Evolutionary conservation across 176 grass and related monocot species (phyloP), one percentile per base, ranked within the genome.

Genomic region (Eleusine indica): DNA sequence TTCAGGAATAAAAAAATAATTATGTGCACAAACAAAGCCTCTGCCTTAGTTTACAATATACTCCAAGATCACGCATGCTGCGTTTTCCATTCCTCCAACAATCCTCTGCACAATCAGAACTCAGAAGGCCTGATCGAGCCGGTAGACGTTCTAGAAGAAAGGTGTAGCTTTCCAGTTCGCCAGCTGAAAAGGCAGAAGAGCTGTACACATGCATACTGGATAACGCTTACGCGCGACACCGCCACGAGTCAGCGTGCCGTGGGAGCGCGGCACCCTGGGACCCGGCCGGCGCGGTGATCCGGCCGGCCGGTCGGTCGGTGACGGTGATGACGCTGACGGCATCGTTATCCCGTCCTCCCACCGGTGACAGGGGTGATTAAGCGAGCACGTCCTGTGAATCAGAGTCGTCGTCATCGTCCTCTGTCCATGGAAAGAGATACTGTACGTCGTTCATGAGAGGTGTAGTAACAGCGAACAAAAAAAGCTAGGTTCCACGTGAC

Each of bases 181-280:
- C 9, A 14, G 3, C 63, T 21, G 15, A 7, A 70, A 64, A 64
- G 14, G n/a, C 10, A 30, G 61, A 3, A 12, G 60, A 4, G 3
- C 3, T 11, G 58, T 64, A 14, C 61, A 12, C 11, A 30, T 30
- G 11, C 61, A 14, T 64, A 64, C 25, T 21, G 74, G 58, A 83
- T 73, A 68, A 79, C 1, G 54, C 66, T 32, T 7, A 60, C 53
- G 17, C 53, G 17, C 29, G 22, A 25, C 56, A 58, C 56, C 56
- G 28, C 30, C 71, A 43, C 30, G 79, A 38, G 53, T 22, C 54
- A 67, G 11, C 54, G 37, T 83, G 44, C 73, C 53, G 73, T 64
- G 32, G 21, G 54, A 71, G 79, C 69, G 46, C 76, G 69, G 84
- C 84, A 66, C 76, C 84, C 57, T 86, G 76, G 44, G n/a, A 13